Evolutionary conservation across 306 rosid species (phyloP).

Genomic region (Vigna angularis): DNA sequence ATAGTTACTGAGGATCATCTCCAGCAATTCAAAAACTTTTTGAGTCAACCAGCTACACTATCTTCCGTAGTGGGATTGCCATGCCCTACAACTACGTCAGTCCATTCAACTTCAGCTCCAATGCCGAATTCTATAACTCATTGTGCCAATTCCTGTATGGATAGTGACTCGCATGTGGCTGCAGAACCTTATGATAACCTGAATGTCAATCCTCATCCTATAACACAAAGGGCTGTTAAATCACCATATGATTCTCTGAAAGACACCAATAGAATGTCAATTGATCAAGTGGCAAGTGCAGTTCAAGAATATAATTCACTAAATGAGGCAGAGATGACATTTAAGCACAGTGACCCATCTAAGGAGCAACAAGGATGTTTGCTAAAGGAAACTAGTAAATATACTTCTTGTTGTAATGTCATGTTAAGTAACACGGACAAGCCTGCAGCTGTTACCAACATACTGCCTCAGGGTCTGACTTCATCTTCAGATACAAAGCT

Average conservation of each 20-base stretch:
- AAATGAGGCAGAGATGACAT: constrained; percentile 47
- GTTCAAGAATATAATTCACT: constrained; percentile 49
- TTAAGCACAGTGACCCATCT: constrained; percentile 50
- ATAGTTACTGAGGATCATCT: constrained; percentile 69
- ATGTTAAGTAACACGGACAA: constrained; percentile 52
- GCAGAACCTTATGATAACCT: constrained; percentile 49
- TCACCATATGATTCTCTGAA: constrained; percentile 46
- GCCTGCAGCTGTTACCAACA: constrained; percentile 50
- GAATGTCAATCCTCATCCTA: constrained; percentile 48
- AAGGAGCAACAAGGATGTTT: constrained; percentile 55
- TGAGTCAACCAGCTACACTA: constrained; percentile 77
- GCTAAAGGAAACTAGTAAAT: constrained; percentile 52
- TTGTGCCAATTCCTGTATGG: constrained; percentile 52
- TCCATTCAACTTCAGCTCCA: constrained; percentile 86
- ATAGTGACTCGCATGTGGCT: constrained; percentile 48
- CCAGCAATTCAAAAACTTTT: constrained; percentile 73
- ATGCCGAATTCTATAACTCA: constrained; percentile 72
- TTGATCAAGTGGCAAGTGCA: constrained; percentile 50
- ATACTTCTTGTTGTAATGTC: constrained; percentile 48
- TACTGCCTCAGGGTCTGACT: constrained; percentile 53
- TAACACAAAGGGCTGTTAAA: constrained; percentile 49
- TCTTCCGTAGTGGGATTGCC: constrained; percentile 79
- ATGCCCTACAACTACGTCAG: constrained; percentile 85
- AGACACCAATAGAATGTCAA: constrained; percentile 48
- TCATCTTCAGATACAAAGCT: constrained; percentile 57